Percentiles rank a stretch among this genome's conserved stretches.
Conservation (phyloP, 1,284 basidiomycete species). For the Quambalaria eucalypti region DNA sequence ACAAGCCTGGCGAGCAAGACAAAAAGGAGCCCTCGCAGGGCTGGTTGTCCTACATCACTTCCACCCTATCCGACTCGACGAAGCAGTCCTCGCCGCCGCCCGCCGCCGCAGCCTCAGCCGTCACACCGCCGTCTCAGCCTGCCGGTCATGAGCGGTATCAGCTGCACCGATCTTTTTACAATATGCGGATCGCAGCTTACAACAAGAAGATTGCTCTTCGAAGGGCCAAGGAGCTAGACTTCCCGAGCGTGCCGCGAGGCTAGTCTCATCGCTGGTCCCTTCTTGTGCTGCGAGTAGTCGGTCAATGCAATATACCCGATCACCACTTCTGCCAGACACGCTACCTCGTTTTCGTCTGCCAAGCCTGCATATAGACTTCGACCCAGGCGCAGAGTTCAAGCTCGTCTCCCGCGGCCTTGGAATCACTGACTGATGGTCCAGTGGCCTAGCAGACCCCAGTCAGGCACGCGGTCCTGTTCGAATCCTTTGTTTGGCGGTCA, state of each 20-base stretch:
- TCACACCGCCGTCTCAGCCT: background rate
- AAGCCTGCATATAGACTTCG: too few species aligned
- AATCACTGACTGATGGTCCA: too few species aligned
- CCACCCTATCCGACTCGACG: background rate
- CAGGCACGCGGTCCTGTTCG: too few species aligned
- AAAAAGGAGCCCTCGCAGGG: constrained; percentile 6
- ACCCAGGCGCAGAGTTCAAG: too few species aligned
- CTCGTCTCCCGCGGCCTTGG: too few species aligned
- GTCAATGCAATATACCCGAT: too few species aligned
- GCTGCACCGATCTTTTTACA: background rate
- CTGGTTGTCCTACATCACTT: background rate
- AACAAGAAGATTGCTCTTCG: background rate
- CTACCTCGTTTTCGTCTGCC: too few species aligned
- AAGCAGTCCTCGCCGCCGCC: background rate
- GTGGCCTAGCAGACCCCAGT: too few species aligned
- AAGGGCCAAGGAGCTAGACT: constrained; percentile 1
- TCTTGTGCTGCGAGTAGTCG: too few species aligned
- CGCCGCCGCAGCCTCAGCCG: background rate
- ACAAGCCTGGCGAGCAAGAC: constrained; percentile 15
- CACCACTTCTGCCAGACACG: too few species aligned
- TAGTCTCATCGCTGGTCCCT: too few species aligned
- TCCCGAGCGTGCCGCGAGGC: background rate
- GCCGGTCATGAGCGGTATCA: background rate
- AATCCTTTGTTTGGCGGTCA: too few species aligned
- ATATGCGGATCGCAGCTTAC: background rate